These are phyloP conservation scores for Cyphellophora attinorum DNA, from an alignment of 2,329 filamentous ascomycete species.

Conservation along the genomic window DNA sequence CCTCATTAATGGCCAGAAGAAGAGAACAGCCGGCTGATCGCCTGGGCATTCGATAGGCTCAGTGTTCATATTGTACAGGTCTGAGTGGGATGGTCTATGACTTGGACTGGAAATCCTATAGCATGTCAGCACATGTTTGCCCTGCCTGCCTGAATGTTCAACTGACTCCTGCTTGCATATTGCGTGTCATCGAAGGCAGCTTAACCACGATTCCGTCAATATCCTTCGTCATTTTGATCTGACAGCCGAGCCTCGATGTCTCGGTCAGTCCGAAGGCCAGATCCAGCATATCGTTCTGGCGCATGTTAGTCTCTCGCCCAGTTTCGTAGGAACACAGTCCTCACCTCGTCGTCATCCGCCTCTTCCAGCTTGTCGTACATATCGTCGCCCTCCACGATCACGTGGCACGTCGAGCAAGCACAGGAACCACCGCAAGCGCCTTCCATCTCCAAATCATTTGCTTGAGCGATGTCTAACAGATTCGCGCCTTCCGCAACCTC, in stretches of 20 bases:
- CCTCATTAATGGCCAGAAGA: slow-evolving; percentile 57
- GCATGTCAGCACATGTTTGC: background rate
- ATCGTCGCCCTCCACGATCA: slow-evolving; percentile 66
- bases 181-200: slow-evolving; percentile 87
- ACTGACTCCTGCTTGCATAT: slow-evolving; percentile 67
- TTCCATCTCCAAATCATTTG: slow-evolving; percentile 95
- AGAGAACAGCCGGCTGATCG: no score
- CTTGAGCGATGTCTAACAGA: slow-evolving; percentile 87
- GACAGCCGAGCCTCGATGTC: slow-evolving; percentile 74
- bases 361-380: slow-evolving; percentile 71
- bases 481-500: slow-evolving; percentile 82
- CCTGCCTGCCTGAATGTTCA: no score
- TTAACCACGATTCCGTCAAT: slow-evolving; percentile 77
- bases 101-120: slow-evolving; percentile 1
- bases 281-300: slow-evolving; percentile 73
- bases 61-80: no score
- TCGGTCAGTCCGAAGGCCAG: slow-evolving; percentile 83
- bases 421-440: slow-evolving; percentile 90
- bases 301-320: background rate
- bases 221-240: slow-evolving; percentile 85
- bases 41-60: no score
- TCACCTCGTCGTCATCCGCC: slow-evolving; percentile 56
- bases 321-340: background rate
- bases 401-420: slow-evolving; percentile 87
- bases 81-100: no score